Evolutionary conservation across 176 grass and related monocot species (phyloP).

Genomic region (Avena sativa): DNA sequence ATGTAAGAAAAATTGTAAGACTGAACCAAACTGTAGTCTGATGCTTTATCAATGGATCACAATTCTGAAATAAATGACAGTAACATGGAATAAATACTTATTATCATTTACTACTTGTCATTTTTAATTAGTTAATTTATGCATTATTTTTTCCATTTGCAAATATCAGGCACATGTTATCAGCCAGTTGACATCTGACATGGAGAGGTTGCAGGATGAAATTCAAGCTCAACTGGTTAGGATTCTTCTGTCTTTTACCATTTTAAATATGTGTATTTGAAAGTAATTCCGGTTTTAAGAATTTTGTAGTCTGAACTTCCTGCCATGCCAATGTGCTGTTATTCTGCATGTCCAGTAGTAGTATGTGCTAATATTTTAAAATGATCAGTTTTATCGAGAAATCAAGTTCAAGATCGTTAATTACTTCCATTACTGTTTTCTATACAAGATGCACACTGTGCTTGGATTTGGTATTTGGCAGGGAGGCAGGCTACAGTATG

Average conservation of each 20-base stretch:
- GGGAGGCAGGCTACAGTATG: neutral
- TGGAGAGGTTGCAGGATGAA: slow-evolving; percentile 86
- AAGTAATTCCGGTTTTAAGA: slow-evolving; percentile 1
- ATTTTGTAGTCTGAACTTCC: slow-evolving; percentile 2
- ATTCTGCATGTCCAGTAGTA: neutral
- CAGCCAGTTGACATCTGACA: slow-evolving; percentile 89
- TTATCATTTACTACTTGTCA: slow-evolving; percentile 9
- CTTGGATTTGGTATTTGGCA: slow-evolving; percentile 19
- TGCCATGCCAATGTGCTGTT: neutral
- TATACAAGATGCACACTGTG: slow-evolving; percentile 9
- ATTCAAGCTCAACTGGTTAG: slow-evolving; percentile 91
- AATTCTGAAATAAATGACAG: slow-evolving; percentile 31
- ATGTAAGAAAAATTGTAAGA: slow-evolving; percentile 31
- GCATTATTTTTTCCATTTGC: slow-evolving; percentile 9
- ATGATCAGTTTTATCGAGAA: neutral
- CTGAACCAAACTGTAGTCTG: neutral
- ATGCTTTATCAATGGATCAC: slow-evolving; percentile 20
- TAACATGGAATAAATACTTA: slow-evolving; percentile 18
- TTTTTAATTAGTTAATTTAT: neutral
- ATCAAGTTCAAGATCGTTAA: slow-evolving; percentile 4
- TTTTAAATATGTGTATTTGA: slow-evolving; percentile 15
- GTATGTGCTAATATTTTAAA: neutral
- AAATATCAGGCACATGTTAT: slow-evolving; percentile 77
- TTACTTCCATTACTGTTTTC: neutral
- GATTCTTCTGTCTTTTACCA: slow-evolving; percentile 41